Conservation (phyloP, 2,329 filamentous ascomycete genomes). For the Scytalidium lignicola region DNA sequence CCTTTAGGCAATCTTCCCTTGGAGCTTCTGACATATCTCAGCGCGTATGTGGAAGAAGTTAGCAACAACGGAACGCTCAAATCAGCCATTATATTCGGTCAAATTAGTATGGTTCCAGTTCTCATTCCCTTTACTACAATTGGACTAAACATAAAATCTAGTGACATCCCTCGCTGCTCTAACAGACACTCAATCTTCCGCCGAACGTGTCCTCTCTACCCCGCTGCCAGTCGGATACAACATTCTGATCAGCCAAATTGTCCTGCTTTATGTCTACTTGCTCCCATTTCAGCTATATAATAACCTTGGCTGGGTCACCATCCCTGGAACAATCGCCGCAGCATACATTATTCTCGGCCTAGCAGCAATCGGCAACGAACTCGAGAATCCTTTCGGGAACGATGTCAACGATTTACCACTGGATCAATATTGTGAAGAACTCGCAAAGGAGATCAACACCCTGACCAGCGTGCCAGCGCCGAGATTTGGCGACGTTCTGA, state of each 20-base stretch:
- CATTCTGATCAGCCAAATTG: slow-evolving; percentile 81
- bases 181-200: slow-evolving; percentile 67
- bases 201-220: slow-evolving; percentile 75
- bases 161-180: slow-evolving; percentile 46
- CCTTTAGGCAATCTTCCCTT: slow-evolving; percentile 80
- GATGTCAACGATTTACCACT: slow-evolving; percentile 80
- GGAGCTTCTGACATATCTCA: slow-evolving; percentile 71
- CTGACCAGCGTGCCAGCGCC: slow-evolving; percentile 35
- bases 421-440: slow-evolving; percentile 70
- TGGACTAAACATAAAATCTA: slow-evolving; percentile 36
- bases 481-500: slow-evolving; percentile 16
- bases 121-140: not conserved
- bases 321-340: slow-evolving; percentile 66
- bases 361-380: slow-evolving; percentile 69
- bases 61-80: slow-evolving; percentile 31
- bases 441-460: slow-evolving; percentile 69
- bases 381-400: slow-evolving; percentile 79
- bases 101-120: slow-evolving; percentile 17
- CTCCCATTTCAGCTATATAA: slow-evolving; percentile 75
- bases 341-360: slow-evolving; percentile 82
- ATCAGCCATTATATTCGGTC: slow-evolving; percentile 19
- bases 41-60: slow-evolving; percentile 27
- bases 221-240: slow-evolving; percentile 78
- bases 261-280: slow-evolving; percentile 76
- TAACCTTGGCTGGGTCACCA: slow-evolving; percentile 65